A percentile compares a stretch with the other conserved stretches of the same genome.
Conservation (phyloP, 1,284 basidiomycete genomes). For the Ganoderma sp. region DNA sequence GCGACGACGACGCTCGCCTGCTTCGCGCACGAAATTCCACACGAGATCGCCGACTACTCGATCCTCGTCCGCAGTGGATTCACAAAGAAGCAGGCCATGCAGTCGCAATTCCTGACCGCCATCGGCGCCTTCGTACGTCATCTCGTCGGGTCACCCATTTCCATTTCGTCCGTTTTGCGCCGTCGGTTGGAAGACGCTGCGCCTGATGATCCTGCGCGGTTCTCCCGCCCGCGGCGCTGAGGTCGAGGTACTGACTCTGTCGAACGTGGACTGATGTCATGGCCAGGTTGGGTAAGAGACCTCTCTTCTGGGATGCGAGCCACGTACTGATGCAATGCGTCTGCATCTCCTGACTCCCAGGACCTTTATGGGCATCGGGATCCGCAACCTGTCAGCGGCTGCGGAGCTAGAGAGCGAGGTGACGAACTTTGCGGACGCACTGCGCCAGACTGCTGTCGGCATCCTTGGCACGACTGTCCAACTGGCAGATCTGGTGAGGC, state of each 20-base stretch:
- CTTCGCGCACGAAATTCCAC: conserved; percentile 91
- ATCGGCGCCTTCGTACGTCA: conserved; percentile 84
- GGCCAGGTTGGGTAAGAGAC: conserved; percentile 37
- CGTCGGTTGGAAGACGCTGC: conserved; percentile 1
- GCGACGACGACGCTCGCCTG: conserved; percentile 91
- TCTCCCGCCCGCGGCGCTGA: conserved; percentile 15
- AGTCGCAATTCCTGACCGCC: conserved; percentile 88
- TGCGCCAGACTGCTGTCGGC: conserved; percentile 74
- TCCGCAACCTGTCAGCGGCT: conserved; percentile 70
- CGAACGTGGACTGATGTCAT: conserved; percentile 17
- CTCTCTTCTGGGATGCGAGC: not conserved
- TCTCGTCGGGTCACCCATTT: conserved; percentile 11
- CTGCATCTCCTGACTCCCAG: conserved; percentile 44
- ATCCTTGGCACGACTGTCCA: conserved; percentile 82
- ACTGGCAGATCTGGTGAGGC: conserved; percentile 75
- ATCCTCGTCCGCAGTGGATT: conserved; percentile 89
- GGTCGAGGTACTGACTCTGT: not conserved
- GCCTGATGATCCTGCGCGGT: conserved; percentile 12
- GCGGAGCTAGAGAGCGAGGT: conserved; percentile 48
- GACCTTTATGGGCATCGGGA: conserved; percentile 89
- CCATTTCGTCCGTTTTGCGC: conserved; percentile 11
- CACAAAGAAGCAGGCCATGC: conserved; percentile 88
- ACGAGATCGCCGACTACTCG: conserved; percentile 92
- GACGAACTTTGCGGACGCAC: conserved; percentile 68
- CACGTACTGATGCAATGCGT: conserved; percentile 17